These are phyloP conservation scores for Dendrostoma leiphaemia DNA, from an alignment of 2,329 filamentous ascomycete genomes.

Conservation along the genomic window DNA sequence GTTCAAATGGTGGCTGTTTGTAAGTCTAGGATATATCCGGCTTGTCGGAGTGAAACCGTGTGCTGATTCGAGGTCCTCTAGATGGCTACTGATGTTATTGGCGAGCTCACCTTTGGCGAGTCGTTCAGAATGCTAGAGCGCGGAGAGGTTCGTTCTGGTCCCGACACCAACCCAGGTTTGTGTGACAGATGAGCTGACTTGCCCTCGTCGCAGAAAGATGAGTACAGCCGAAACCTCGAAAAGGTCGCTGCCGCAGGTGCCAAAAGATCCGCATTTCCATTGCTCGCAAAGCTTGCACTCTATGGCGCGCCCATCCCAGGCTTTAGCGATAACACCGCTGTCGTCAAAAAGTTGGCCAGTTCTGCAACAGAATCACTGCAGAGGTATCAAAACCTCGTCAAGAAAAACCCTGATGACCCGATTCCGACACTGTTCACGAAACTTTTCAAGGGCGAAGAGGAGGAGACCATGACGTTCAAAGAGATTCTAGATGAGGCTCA, in stretches of 20 bases:
- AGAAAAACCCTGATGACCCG: conserved; percentile 1
- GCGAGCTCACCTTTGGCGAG: conserved; percentile 53
- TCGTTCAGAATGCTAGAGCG: conserved; percentile 51
- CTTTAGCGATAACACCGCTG: conserved; percentile 1
- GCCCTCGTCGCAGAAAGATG: conserved; percentile 31
- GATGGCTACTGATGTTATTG: conserved; percentile 51
- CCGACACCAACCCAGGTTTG: background rate
- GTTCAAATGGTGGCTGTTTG: conserved; percentile 52
- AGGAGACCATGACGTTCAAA: conserved; percentile 24
- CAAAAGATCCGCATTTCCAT: conserved; percentile 28
- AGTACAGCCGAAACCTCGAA: conserved; percentile 39
- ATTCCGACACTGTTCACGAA: conserved; percentile 35
- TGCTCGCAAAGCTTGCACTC: conserved; percentile 17
- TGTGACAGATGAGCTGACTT: background rate
- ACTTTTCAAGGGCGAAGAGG: conserved; percentile 33
- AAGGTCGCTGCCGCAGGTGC: conserved; percentile 22
- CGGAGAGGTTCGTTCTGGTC: conserved; percentile 37
- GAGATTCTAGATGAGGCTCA: no score
- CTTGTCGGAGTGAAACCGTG: no score
- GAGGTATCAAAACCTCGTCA: conserved; percentile 4
- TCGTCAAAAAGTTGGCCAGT: background rate
- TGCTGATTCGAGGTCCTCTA: background rate
- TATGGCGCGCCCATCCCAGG: conserved; percentile 11
- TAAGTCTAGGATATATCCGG: no score
- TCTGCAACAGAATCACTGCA: conserved; percentile 1